Base-by-base conservation (phyloP, 2,329 filamentous ascomycete genomes). In the Aspergillus sp. region DNA sequence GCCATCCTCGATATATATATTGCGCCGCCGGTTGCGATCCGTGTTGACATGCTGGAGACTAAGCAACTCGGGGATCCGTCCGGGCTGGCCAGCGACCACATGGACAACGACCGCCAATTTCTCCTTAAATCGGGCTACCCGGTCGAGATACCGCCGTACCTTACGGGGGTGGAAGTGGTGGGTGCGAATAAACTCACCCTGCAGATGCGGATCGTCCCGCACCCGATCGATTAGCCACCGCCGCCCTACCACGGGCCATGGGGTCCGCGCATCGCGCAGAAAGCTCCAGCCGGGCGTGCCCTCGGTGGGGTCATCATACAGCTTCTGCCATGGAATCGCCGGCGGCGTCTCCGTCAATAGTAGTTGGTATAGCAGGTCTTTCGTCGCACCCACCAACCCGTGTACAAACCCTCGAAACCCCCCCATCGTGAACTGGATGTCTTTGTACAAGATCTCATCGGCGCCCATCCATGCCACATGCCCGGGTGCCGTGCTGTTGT, bases 231-330 rank as follows among this genome's bases (percentile, higher is more conserved):
- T 31, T 16, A 49, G 23, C 51, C 29, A 53, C 14, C 13, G 17
- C 7, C n/a, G 6, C 7, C 45, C 45, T 5, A 49, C 41, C 3
- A 53, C 19, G 0, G 41, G 51, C 51, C 17, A 53, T 29, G 4
- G 4, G 3, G 46, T 51, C 5, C 49, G 25, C n/a, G 17, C 4
- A 14, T 50, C 34, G 3, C 20, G 31, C 9, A 50, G 17, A 47
- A 54, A 54, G 20, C 44, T 54, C 43, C 38, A 54, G 7, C 36
- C 44, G 4, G 23, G 1, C 3, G 36, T 11, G 3, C 21, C 21
- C 21, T 54, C 19, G 2, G n/a, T 54, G 4, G 43, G 43, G 23
- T 54, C 16, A 14, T 54, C 29, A n/a, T 49, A 47, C n/a, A 54
- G 19, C 23, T 20, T 13, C 5, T 2, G 17, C 48, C 20, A 53